Evolutionary conservation across 805 yeast species (phyloP).

Genomic region (Candida ulmi): DNA sequence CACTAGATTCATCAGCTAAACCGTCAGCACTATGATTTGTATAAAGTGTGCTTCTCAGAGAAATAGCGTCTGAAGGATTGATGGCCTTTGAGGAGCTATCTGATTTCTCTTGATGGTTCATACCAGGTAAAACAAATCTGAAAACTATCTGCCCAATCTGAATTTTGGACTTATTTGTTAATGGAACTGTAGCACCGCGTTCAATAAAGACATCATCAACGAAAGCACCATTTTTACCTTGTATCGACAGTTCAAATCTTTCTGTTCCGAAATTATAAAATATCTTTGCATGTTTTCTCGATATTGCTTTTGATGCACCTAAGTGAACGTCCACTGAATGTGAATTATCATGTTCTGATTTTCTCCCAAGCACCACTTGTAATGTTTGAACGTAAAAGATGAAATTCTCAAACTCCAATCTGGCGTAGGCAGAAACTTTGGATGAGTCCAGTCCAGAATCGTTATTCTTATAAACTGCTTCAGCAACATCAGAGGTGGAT

Average conservation of each 20-base stretch:
- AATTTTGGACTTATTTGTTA: conserved; percentile 73
- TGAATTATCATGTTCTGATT: conserved; percentile 63
- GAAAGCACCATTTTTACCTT: conserved; percentile 96
- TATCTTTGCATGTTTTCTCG: conserved; percentile 91
- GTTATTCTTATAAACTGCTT: background rate
- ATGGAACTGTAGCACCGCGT: conserved; percentile 85
- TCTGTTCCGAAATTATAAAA: conserved; percentile 96
- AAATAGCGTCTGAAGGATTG: conserved; percentile 59
- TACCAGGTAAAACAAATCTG: conserved; percentile 76
- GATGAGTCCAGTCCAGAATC: conserved; percentile 17
- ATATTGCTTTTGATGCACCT: conserved; percentile 88
- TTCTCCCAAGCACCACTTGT: conserved; percentile 89
- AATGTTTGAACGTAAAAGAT: conserved; percentile 95
- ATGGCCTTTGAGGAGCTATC: conserved; percentile 33
- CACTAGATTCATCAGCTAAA: conserved; percentile 8
- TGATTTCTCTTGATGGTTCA: conserved; percentile 34
- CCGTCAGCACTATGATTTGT: conserved; percentile 15
- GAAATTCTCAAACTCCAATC: conserved; percentile 85
- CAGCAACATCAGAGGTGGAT: too few species aligned
- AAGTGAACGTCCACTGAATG: conserved; percentile 88
- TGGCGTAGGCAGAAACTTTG: conserved; percentile 49
- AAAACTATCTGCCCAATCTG: conserved; percentile 94
- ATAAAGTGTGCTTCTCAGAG: conserved; percentile 46
- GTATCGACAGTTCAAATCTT: conserved; percentile 82
- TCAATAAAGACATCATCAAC: conserved; percentile 89